A percentile compares a stretch with the other conserved stretches of the same genome.
phyloP scores from a whole-genome alignment of 192 early-diverging fungal species.

The Phycomyces blakesleeanus region DNA sequence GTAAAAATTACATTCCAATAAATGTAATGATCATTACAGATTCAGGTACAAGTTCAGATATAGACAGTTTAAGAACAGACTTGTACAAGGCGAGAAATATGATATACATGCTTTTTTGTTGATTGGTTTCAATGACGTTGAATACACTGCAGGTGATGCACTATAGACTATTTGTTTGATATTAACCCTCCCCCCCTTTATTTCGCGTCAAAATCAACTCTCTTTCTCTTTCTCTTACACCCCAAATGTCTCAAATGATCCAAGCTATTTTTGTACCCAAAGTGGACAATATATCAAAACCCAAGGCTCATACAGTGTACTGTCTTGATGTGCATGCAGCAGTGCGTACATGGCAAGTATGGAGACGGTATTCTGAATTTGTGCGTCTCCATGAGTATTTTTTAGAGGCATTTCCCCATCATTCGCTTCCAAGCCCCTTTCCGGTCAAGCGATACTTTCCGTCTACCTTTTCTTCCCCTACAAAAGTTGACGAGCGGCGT shows the following conservation, averaged over 20 bases:
- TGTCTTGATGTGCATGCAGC: slow-evolving; percentile 71
- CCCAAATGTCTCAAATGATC: slow-evolving; percentile 52
- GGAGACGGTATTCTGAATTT: slow-evolving; percentile 85
- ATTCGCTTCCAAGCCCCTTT: slow-evolving; percentile 56
- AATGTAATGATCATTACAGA: too few relatives aligned
- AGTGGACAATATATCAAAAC: slow-evolving; percentile 43
- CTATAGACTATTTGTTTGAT: slow-evolving; percentile 6
- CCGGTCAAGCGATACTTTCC: slow-evolving; percentile 75
- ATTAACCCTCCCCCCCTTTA: too few relatives aligned
- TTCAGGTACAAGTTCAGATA: too few relatives aligned
- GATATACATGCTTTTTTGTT: too few relatives aligned
- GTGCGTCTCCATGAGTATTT: slow-evolving; percentile 63
- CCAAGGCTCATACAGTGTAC: slow-evolving; percentile 70
- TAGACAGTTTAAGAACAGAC: too few relatives aligned
- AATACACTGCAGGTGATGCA: too few relatives aligned
- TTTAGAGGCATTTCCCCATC: slow-evolving; percentile 58
- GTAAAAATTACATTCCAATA: too few relatives aligned
- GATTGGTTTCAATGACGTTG: too few relatives aligned
- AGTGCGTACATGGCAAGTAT: slow-evolving; percentile 79
- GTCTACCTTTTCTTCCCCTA: slow-evolving; percentile 53
- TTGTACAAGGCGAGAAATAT: too few relatives aligned
- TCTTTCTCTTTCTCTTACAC: too few relatives aligned
- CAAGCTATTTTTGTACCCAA: slow-evolving; percentile 53
- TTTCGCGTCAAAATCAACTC: too few relatives aligned
- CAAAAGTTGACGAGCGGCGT: slow-evolving; percentile 68